A percentile compares a stretch with the other conserved stretches of the same genome.
Evolutionary conservation across 306 rosid species (phyloP).

Genomic region (Alnus rubra): DNA sequence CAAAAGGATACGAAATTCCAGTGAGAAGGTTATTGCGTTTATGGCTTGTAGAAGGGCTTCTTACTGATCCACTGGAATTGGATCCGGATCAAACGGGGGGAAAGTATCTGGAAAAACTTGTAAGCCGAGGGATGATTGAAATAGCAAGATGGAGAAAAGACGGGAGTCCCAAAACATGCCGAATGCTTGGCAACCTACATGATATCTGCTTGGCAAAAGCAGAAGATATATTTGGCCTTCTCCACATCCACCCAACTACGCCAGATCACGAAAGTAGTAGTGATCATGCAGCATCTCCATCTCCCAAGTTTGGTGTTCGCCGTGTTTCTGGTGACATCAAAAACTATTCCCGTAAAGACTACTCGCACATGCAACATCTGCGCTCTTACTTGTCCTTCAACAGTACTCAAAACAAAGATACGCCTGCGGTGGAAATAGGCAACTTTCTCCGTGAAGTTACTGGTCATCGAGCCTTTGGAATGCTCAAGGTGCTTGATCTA

Average conservation of each 20-base stretch:
- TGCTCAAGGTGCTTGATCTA: background rate
- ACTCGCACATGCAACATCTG: background rate
- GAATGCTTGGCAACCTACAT: background rate
- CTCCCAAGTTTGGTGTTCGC: too few species aligned
- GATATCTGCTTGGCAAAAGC: background rate
- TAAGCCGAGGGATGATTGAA: background rate
- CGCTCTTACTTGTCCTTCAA: constrained; percentile 2
- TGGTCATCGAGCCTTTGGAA: background rate
- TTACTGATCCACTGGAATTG: background rate
- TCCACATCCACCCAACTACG: background rate
- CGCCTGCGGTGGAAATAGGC: background rate
- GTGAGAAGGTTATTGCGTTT: constrained; percentile 5
- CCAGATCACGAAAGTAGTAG: too few species aligned
- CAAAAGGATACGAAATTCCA: constrained; percentile 13
- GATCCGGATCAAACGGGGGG: background rate
- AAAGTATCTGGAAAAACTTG: background rate
- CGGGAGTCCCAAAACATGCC: background rate
- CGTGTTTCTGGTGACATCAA: background rate
- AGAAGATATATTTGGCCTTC: background rate
- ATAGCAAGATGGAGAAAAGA: background rate
- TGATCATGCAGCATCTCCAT: too few species aligned
- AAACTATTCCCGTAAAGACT: background rate
- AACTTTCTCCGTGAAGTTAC: background rate
- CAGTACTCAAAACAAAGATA: background rate
- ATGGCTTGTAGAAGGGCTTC: constrained; percentile 24